A percentile compares a stretch with the other conserved stretches of the same genome.
phyloP scores from a whole-genome alignment of 1,284 basidiomycete genomes.

The Pseudozyma sp. region DNA sequence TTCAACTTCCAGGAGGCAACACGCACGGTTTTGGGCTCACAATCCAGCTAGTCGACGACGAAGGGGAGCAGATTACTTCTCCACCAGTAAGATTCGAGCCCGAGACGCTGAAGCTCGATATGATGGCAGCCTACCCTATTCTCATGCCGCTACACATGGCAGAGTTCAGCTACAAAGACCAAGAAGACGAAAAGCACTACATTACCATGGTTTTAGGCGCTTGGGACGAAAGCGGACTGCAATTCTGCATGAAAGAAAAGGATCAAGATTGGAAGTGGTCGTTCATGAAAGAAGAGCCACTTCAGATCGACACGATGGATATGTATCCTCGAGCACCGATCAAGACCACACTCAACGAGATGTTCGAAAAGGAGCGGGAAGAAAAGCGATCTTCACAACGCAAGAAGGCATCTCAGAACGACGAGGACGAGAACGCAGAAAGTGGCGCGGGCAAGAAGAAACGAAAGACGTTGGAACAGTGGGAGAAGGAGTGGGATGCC shows the following conservation, averaged over 20 bases:
- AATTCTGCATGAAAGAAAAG: conserved; percentile 41
- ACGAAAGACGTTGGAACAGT: conserved; percentile 17
- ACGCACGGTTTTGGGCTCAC: conserved; percentile 27
- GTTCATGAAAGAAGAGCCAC: conserved; percentile 7
- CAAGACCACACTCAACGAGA: conserved; percentile 27
- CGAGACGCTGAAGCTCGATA: conserved; percentile 38
- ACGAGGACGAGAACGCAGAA: conserved; percentile 1
- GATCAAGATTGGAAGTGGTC: conserved; percentile 36
- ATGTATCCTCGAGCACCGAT: conserved; percentile 33
- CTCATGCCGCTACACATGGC: conserved; percentile 49
- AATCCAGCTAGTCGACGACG: conserved; percentile 22
- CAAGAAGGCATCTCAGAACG: conserved; percentile 3
- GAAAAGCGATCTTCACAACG: conserved; percentile 9
- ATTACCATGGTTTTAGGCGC: conserved; percentile 41
- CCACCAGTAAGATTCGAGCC: conserved; percentile 38
- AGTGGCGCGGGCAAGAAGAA: not conserved
- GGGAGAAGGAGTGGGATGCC: conserved; percentile 16
- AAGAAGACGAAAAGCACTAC: conserved; percentile 10
- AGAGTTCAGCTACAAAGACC: conserved; percentile 30
- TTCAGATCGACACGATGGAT: conserved; percentile 26
- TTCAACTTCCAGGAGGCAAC: conserved; percentile 27
- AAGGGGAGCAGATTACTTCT: conserved; percentile 24
- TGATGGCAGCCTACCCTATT: conserved; percentile 47
- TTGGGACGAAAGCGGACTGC: conserved; percentile 34
- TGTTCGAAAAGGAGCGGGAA: conserved; percentile 23